Percentiles rank a stretch among this genome's conserved stretches.
phyloP scores from a whole-genome alignment of 768 basidiomycete genomes.

The Mycena albidolilacea region DNA sequence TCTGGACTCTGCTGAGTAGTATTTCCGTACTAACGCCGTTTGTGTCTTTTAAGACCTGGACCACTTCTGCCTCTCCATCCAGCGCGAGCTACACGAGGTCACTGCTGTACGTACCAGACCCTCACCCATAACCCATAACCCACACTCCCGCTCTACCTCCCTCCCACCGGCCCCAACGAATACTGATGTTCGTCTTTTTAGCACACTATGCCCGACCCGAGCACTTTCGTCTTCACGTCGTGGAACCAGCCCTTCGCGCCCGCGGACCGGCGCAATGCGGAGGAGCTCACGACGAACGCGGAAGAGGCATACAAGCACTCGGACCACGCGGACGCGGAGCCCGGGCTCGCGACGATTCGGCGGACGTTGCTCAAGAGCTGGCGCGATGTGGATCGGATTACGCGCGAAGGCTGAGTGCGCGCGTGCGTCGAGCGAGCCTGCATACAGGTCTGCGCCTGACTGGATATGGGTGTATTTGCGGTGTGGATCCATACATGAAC shows the following conservation, averaged over 20 bases:
- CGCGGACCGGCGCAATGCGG: conserved; percentile 69
- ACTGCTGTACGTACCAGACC: conserved; percentile 66
- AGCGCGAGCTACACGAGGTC: conserved; percentile 80
- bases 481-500: too few relatives aligned
- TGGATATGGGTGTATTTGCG: too few relatives aligned
- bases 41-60: conserved; percentile 68
- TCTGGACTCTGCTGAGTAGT: conserved; percentile 1
- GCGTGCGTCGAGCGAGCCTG: background rate
- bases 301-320: conserved; percentile 55
- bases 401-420: conserved; percentile 42
- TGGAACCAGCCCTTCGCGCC: conserved; percentile 84
- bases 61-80: conserved; percentile 75
- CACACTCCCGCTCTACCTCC: background rate
- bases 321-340: conserved; percentile 44
- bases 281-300: conserved; percentile 61
- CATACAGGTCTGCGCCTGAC: background rate
- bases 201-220: conserved; percentile 71
- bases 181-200: conserved; percentile 38
- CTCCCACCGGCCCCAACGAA: conserved; percentile 14
- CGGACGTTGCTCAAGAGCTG: conserved; percentile 59
- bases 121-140: too few relatives aligned
- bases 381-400: conserved; percentile 57
- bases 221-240: conserved; percentile 66
- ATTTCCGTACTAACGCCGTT: conserved; percentile 16
- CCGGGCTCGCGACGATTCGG: conserved; percentile 55